These are phyloP conservation scores for Curvularia spicifera DNA, from an alignment of 2,329 filamentous ascomycete species.

Conservation along the genomic window DNA sequence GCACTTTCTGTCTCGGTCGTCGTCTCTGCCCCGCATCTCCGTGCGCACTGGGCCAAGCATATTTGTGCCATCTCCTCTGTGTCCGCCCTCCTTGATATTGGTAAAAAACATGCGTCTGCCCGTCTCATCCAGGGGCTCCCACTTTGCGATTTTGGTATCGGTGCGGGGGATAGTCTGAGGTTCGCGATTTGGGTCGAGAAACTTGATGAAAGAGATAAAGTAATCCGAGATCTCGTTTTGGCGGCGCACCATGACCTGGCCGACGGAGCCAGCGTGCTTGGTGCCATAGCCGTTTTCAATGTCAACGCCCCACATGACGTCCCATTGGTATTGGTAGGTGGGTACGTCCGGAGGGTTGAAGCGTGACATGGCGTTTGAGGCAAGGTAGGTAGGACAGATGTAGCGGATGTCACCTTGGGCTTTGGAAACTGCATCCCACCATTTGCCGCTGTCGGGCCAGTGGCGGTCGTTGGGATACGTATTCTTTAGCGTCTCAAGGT, in stretches of 20 bases:
- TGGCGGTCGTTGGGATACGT: slow-evolving; percentile 45
- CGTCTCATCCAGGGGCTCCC: slow-evolving; percentile 32
- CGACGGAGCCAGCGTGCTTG: slow-evolving; percentile 44
- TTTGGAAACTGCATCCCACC: slow-evolving; percentile 44
- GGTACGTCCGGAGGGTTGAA: slow-evolving; percentile 35
- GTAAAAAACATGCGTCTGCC: slow-evolving; percentile 39
- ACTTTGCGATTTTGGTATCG: slow-evolving; percentile 18
- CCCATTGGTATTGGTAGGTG: slow-evolving; percentile 46
- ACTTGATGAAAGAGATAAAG: slow-evolving; percentile 44
- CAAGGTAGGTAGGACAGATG: slow-evolving; percentile 44
- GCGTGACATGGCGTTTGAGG: slow-evolving; percentile 40
- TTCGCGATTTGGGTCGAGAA: slow-evolving; percentile 41
- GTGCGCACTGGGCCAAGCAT: slow-evolving; percentile 33
- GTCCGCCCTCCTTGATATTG: slow-evolving; percentile 36
- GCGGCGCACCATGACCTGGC: slow-evolving; percentile 41
- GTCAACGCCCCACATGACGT: slow-evolving; percentile 42
- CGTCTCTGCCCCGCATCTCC: slow-evolving; percentile 30
- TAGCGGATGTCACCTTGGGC: slow-evolving; percentile 46
- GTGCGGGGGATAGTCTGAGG: slow-evolving; percentile 12
- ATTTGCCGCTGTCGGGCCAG: slow-evolving; percentile 42
- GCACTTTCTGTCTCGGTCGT: slow-evolving; percentile 30
- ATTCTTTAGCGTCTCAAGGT: slow-evolving; percentile 44
- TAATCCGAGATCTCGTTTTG: slow-evolving; percentile 41
- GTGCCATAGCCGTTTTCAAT: slow-evolving; percentile 43
- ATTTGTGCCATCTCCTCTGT: slow-evolving; percentile 29